A percentile compares a stretch with the other conserved stretches of the same genome.
Conservation (phyloP, 2,329 filamentous ascomycete genomes). For the Fonsecaea nubica region DNA sequence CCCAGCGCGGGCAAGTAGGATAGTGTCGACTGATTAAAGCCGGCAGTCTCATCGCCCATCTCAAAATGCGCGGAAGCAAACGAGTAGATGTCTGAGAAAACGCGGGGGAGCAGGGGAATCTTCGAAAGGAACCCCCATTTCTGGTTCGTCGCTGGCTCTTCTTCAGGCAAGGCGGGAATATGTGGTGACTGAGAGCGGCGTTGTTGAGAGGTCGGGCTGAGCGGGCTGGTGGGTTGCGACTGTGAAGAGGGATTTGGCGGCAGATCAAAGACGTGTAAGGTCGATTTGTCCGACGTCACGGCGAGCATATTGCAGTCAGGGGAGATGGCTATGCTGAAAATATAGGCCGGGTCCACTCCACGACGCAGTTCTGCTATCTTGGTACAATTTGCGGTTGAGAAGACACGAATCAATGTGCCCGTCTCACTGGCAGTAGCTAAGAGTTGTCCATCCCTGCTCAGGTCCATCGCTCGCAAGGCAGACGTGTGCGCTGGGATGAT, state of each 20-base stretch:
- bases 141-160: conserved; percentile 57
- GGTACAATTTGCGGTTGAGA: conserved; percentile 78
- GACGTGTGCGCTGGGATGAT: conserved; percentile 92
- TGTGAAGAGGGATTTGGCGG: conserved; percentile 59
- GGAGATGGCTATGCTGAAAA: conserved; percentile 88
- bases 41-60: conserved; percentile 73
- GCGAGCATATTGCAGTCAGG: conserved; percentile 80
- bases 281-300: conserved; percentile 95
- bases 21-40: conserved; percentile 41
- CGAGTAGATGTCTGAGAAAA: conserved; percentile 90
- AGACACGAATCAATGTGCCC: conserved; percentile 88
- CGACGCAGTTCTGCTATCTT: conserved; percentile 83
- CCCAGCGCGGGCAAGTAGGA: conserved; percentile 58
- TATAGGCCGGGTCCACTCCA: conserved; percentile 84
- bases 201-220: conserved; percentile 45
- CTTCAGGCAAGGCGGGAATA: conserved; percentile 47
- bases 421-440: conserved; percentile 90
- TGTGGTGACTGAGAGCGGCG: conserved; percentile 38
- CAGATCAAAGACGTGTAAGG: conserved; percentile 90
- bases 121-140: conserved; percentile 88
- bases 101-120: conserved; percentile 80
- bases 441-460: conserved; percentile 80
- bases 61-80: conserved; percentile 82
- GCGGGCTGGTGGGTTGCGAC: conserved; percentile 45
- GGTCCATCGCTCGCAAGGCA: conserved; percentile 75